A percentile compares a stretch with the other conserved stretches of the same genome.
Conservation (phyloP, 2,329 filamentous ascomycete species). For the Aspergillus cejpii region DNA sequence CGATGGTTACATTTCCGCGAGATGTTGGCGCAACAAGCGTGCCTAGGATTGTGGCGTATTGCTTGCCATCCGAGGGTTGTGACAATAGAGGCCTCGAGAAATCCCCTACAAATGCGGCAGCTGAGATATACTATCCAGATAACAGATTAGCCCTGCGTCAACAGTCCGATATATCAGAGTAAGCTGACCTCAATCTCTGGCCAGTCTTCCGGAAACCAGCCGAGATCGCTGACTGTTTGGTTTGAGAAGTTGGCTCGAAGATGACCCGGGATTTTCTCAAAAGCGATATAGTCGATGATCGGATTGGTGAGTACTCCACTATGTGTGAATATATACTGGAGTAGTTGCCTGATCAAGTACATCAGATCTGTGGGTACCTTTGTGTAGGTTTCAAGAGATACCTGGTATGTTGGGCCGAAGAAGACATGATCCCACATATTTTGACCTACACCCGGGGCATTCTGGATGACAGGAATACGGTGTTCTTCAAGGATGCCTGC, state of each 20-base stretch:
- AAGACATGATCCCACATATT: conserved; percentile 34
- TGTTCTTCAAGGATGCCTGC: conserved; percentile 17
- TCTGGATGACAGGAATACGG: conserved; percentile 22
- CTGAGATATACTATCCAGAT: conserved; percentile 21
- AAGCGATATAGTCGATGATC: conserved; percentile 26
- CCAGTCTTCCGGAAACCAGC: conserved; percentile 33
- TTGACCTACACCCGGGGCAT: conserved; percentile 33
- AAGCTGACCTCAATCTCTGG: conserved; percentile 31
- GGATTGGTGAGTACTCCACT: conserved; percentile 26
- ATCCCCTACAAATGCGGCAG: conserved; percentile 24
- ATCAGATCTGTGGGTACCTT: conserved; percentile 11
- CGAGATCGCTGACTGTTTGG: conserved; percentile 16
- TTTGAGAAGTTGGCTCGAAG: conserved; percentile 17
- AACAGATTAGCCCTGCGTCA: not conserved
- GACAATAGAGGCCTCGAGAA: conserved; percentile 19
- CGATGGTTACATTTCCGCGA: conserved; percentile 43
- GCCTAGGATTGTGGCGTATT: conserved; percentile 26
- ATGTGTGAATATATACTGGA: conserved; percentile 14
- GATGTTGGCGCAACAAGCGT: conserved; percentile 36
- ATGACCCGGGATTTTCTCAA: conserved; percentile 27
- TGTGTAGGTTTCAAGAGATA: conserved; percentile 22
- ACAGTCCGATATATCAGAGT: not conserved
- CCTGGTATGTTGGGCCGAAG: conserved; percentile 26
- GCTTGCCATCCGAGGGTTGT: conserved; percentile 19
- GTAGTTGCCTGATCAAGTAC: conserved; percentile 13